Conservation (phyloP, 345 rosid species). For the Luvunga scandens region DNA sequence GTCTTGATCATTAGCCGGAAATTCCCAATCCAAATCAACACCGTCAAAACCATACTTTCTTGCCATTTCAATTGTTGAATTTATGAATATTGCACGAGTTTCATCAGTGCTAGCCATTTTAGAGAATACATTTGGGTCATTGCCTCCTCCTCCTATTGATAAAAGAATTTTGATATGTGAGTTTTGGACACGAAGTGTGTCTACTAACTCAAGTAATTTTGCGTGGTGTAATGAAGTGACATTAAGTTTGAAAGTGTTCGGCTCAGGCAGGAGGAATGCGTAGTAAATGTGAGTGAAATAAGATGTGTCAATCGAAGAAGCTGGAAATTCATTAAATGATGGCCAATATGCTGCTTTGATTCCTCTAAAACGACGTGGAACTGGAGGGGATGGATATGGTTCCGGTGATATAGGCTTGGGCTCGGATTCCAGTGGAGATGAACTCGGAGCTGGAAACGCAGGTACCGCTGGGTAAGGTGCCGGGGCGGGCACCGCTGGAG, state of each 20-base stretch:
- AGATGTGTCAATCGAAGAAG: conserved; percentile 32
- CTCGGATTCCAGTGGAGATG: not conserved
- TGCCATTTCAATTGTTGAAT: conserved; percentile 35
- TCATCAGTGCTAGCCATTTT: conserved; percentile 14
- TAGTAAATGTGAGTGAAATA: conserved; percentile 47
- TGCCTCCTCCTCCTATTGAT: conserved; percentile 38
- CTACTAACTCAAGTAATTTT: conserved; percentile 24
- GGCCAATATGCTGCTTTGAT: conserved; percentile 53
- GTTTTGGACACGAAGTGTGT: conserved; percentile 16
- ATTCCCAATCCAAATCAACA: conserved; percentile 53
- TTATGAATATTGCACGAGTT: conserved; percentile 31
- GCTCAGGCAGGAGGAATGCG: conserved; percentile 36
- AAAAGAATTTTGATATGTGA: conserved; percentile 29
- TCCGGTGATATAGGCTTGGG: not conserved
- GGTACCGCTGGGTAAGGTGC: not conserved
- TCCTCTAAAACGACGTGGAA: not conserved
- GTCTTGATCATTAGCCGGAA: conserved; percentile 26
- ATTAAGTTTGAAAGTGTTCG: conserved; percentile 23
- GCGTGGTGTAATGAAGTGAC: conserved; percentile 30
- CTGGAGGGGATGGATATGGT: not conserved
- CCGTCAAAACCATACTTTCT: conserved; percentile 38
- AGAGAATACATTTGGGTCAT: conserved; percentile 18
- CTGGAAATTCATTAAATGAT: conserved; percentile 24
- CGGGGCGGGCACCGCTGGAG: not conserved
- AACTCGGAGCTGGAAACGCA: not conserved